Percentiles rank a stretch among this genome's conserved stretches.
These are phyloP conservation scores for Daldinia eschscholtzii DNA, from an alignment of 2,329 filamentous ascomycete genomes.

Conservation along the genomic window DNA sequence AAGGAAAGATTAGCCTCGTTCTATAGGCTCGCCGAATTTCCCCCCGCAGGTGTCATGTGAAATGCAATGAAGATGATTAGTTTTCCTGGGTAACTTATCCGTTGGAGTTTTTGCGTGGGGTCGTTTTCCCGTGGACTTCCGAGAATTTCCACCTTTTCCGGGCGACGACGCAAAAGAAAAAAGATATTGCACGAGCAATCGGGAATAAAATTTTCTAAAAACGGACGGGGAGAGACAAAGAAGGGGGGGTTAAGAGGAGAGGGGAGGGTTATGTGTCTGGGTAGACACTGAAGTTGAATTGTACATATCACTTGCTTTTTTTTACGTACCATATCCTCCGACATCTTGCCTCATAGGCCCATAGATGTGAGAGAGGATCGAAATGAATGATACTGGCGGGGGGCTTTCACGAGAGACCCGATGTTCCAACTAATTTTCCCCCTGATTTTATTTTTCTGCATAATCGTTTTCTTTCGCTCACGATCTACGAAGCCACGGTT, in stretches of 20 bases:
- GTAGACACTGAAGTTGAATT: slow-evolving; percentile 22
- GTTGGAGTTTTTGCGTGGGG: slow-evolving; percentile 27
- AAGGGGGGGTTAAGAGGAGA: not conserved
- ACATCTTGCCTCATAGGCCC: not conserved
- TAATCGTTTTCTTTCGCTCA: slow-evolving; percentile 20
- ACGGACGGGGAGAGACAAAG: not conserved
- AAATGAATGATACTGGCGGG: slow-evolving; percentile 35
- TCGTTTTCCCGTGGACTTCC: slow-evolving; percentile 21
- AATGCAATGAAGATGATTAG: slow-evolving; percentile 15
- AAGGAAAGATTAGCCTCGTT: slow-evolving; percentile 9
- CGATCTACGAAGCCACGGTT: slow-evolving; percentile 13
- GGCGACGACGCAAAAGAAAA: slow-evolving; percentile 17
- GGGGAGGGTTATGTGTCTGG: slow-evolving; percentile 16
- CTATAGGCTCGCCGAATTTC: slow-evolving; percentile 17
- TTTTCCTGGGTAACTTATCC: slow-evolving; percentile 27
- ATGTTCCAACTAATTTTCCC: slow-evolving; percentile 22
- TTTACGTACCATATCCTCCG: slow-evolving; percentile 14
- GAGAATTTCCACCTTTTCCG: slow-evolving; percentile 25
- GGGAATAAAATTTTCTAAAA: slow-evolving; percentile 25
- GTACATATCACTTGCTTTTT: slow-evolving; percentile 37
- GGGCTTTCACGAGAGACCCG: slow-evolving; percentile 29
- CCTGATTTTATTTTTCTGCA: not conserved
- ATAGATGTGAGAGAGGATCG: slow-evolving; percentile 13
- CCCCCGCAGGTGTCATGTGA: slow-evolving; percentile 20
- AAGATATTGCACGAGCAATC: slow-evolving; percentile 41